A percentile compares a stretch with the other conserved stretches of the same genome.
Evolutionary conservation across 225 moss, liverwort and hornwort genomes (phyloP).

Genomic region (Takakia lepidozioides): DNA sequence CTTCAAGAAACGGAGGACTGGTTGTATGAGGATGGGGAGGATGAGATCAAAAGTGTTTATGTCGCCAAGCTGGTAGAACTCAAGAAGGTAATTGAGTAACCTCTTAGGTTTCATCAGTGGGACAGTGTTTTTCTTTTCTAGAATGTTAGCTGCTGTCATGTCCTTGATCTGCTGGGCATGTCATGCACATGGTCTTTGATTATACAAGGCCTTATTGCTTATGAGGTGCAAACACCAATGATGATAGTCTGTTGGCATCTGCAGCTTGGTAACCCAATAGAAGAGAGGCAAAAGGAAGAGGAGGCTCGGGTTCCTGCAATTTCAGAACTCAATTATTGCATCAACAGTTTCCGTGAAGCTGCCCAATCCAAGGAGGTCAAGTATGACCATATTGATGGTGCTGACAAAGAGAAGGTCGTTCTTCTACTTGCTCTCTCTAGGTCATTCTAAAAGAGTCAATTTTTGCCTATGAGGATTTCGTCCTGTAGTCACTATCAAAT

Average conservation of each 20-base stretch:
- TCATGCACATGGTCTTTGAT: too few relatives aligned
- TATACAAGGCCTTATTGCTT: too few relatives aligned
- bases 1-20: conserved; percentile 94
- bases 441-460: too few relatives aligned
- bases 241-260: too few relatives aligned
- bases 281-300: conserved; percentile 73
- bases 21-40: conserved; percentile 97
- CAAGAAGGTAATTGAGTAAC: conserved; percentile 64
- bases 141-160: too few relatives aligned
- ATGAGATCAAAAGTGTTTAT: conserved; percentile 95
- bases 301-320: conserved; percentile 63
- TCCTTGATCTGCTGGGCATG: too few relatives aligned
- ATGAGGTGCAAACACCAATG: too few relatives aligned
- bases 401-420: conserved; percentile 72
- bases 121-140: too few relatives aligned
- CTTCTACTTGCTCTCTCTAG: background rate
- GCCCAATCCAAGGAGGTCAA: conserved; percentile 76
- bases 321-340: conserved; percentile 66
- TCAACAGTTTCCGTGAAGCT: conserved; percentile 83
- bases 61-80: conserved; percentile 82
- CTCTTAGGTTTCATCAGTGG: too few relatives aligned
- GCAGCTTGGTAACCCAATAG: conserved; percentile 79
- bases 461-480: too few relatives aligned
- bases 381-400: conserved; percentile 80
- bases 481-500: too few relatives aligned